These are phyloP conservation scores for Zymoseptoria ardabiliae DNA, from an alignment of 2,329 filamentous ascomycete genomes.

Conservation along the genomic window DNA sequence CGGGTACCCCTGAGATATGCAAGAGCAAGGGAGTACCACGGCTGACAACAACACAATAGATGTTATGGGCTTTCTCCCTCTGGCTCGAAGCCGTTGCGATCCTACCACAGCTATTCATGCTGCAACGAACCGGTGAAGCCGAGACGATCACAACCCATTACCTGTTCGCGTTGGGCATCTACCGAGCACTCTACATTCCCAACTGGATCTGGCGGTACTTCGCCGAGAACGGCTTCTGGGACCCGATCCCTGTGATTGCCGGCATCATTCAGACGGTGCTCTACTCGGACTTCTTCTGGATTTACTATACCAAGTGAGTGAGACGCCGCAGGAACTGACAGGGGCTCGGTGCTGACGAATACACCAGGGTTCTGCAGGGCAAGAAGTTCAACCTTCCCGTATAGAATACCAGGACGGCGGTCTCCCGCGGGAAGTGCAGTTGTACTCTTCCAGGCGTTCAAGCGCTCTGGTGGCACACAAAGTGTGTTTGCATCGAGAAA, in stretches of 20 bases:
- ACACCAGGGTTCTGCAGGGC: constrained; percentile 43
- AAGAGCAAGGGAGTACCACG: not conserved
- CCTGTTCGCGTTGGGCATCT: constrained; percentile 83
- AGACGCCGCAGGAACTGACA: not conserved
- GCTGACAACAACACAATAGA: constrained; percentile 42
- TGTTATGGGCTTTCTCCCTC: constrained; percentile 95
- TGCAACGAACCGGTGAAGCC: constrained; percentile 93
- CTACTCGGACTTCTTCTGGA: constrained; percentile 99
- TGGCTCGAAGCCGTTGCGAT: constrained; percentile 98
- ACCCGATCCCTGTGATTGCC: constrained; percentile 81
- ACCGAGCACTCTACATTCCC: constrained; percentile 91
- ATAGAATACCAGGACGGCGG: constrained; percentile 24
- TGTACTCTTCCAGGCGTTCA: not conserved
- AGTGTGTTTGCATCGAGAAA: not conserved
- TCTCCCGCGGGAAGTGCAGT: not conserved
- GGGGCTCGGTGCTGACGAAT: not conserved
- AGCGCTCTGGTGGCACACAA: not conserved
- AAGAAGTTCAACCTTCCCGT: constrained; percentile 50
- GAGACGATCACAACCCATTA: constrained; percentile 99
- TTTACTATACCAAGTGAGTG: constrained; percentile 89
- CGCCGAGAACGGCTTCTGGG: constrained; percentile 58
- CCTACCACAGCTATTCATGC: constrained; percentile 93
- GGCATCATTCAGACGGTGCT: constrained; percentile 89
- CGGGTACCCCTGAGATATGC: constrained; percentile 4
- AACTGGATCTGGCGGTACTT: constrained; percentile 96